Conservation (phyloP, 2,329 filamentous ascomycete genomes). For the Sporothrix phasma region DNA sequence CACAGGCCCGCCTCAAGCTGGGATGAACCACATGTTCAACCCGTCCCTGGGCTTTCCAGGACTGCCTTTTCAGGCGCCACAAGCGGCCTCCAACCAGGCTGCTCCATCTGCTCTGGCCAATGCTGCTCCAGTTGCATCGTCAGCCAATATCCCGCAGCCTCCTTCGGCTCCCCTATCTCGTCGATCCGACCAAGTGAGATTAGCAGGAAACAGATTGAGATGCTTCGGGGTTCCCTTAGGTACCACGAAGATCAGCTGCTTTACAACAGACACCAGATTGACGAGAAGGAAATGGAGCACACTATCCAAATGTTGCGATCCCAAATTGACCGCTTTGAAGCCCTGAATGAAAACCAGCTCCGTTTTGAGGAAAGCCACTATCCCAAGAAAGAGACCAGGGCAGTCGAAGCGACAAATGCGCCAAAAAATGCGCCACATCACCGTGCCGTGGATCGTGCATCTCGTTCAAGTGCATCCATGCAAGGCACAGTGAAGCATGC, state of each 20-base stretch:
- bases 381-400: slow-evolving; percentile 23
- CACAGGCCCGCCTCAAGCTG: slow-evolving; percentile 20
- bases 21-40: slow-evolving; percentile 19
- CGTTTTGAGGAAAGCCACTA: slow-evolving; percentile 36
- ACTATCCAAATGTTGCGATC: slow-evolving; percentile 34
- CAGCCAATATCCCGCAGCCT: slow-evolving; percentile 20
- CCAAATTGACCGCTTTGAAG: slow-evolving; percentile 36
- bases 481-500: slow-evolving; percentile 10
- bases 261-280: slow-evolving; percentile 54
- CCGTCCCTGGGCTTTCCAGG: slow-evolving; percentile 5
- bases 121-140: background rate
- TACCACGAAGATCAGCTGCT: slow-evolving; percentile 48
- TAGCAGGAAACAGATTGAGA: slow-evolving; percentile 46
- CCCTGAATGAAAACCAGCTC: slow-evolving; percentile 34
- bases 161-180: slow-evolving; percentile 37
- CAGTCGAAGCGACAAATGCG: slow-evolving; percentile 21
- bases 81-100: background rate
- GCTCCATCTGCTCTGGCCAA: background rate
- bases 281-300: slow-evolving; percentile 41
- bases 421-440: slow-evolving; percentile 19
- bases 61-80: background rate
- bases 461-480: background rate
- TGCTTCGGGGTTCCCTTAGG: slow-evolving; percentile 42
- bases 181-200: slow-evolving; percentile 53
- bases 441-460: background rate